Conservation (phyloP, 2,329 filamentous ascomycete species). For the Stagonosporopsis rhizophila region DNA sequence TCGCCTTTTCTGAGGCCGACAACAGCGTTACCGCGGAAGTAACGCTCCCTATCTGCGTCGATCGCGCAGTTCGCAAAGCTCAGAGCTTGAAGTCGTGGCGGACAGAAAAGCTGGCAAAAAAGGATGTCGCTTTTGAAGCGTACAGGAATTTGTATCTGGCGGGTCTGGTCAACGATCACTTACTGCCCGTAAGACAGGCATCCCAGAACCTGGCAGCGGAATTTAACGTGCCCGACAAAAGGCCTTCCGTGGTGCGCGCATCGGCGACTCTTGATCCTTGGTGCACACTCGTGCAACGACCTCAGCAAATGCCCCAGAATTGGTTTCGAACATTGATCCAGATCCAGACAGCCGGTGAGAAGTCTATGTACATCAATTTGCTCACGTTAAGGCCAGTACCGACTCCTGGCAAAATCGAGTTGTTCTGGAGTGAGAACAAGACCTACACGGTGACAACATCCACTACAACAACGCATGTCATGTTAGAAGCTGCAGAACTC, state of each 20-base stretch:
- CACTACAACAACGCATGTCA: slow-evolving; percentile 11
- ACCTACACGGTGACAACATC: slow-evolving; percentile 29
- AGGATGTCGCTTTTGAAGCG: slow-evolving; percentile 84
- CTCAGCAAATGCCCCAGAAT: slow-evolving; percentile 16
- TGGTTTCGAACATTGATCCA: slow-evolving; percentile 34
- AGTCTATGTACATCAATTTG: slow-evolving; percentile 32
- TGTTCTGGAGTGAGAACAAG: slow-evolving; percentile 44
- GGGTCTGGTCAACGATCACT: slow-evolving; percentile 77
- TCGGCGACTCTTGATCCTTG: slow-evolving; percentile 43
- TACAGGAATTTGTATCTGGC: slow-evolving; percentile 73
- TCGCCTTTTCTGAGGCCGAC: slow-evolving; percentile 49
- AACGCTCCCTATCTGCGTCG: slow-evolving; percentile 73
- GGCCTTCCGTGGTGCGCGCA: slow-evolving; percentile 36
- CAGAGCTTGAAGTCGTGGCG: slow-evolving; percentile 66
- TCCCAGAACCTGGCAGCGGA: slow-evolving; percentile 26
- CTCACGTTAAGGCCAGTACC: slow-evolving; percentile 33
- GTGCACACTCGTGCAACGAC: slow-evolving; percentile 24
- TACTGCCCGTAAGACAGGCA: slow-evolving; percentile 67
- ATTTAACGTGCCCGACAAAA: slow-evolving; percentile 35
- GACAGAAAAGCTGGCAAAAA: slow-evolving; percentile 74
- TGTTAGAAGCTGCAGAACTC: slow-evolving; percentile 27
- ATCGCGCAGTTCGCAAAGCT: slow-evolving; percentile 65
- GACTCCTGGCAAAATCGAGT: slow-evolving; percentile 22
- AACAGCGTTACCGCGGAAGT: slow-evolving; percentile 64
- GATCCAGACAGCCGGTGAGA: slow-evolving; percentile 18